Percentiles rank a stretch among this genome's conserved stretches.
Evolutionary conservation across 495 filamentous ascomycete species (phyloP).

Genomic region (Extremus antarcticus): DNA sequence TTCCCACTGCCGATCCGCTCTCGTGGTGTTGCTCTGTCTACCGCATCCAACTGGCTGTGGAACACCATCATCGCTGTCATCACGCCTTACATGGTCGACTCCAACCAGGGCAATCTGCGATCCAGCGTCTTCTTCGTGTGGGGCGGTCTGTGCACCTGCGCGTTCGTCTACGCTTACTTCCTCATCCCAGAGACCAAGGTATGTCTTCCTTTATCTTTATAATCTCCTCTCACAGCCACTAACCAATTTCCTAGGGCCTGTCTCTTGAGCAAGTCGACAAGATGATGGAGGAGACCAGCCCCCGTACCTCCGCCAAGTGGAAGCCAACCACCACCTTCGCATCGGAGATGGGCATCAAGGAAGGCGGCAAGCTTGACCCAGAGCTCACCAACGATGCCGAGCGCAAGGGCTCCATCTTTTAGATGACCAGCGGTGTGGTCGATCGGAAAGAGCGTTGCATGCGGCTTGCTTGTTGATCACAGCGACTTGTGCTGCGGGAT

Average conservation of each 20-base stretch:
- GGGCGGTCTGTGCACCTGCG: conserved; percentile 26
- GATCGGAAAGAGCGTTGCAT: neutral
- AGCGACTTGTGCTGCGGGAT: too few relatives aligned
- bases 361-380: conserved; percentile 27
- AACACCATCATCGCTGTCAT: conserved; percentile 61
- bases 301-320: conserved; percentile 61
- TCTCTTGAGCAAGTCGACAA: conserved; percentile 81
- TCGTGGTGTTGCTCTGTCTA: conserved; percentile 63
- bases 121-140: conserved; percentile 56
- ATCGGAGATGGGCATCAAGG: conserved; percentile 42
- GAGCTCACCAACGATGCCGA: conserved; percentile 17
- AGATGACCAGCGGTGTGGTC: neutral
- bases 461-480: neutral
- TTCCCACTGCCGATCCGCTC: conserved; percentile 78
- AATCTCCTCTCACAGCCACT: conserved; percentile 10
- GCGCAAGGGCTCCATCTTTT: conserved; percentile 22
- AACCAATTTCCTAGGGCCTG: conserved; percentile 43
- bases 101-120: conserved; percentile 52
- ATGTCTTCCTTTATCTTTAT: neutral
- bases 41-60: conserved; percentile 80
- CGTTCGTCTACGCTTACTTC: conserved; percentile 64
- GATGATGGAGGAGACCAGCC: conserved; percentile 76
- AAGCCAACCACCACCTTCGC: conserved; percentile 61
- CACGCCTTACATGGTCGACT: conserved; percentile 65
- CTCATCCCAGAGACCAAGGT: conserved; percentile 71